phyloP scores from a whole-genome alignment of 2,329 filamentous ascomycete species.

The Colletotrichum eremochloae region DNA sequence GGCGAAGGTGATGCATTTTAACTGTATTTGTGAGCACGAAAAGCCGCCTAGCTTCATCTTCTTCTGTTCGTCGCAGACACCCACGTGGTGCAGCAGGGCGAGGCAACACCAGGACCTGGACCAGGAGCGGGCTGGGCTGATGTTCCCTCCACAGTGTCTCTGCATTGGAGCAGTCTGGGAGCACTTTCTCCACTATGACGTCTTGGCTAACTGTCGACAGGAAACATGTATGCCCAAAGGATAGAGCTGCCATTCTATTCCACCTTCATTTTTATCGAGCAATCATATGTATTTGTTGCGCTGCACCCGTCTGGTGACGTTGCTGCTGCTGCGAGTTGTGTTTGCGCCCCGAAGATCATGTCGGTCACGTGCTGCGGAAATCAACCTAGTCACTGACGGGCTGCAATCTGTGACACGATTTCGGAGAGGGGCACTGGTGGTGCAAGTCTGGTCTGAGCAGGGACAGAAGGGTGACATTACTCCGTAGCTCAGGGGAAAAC shows the following conservation, averaged over 20 bases:
- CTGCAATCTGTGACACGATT: background rate
- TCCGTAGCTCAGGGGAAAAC: constrained; percentile 2
- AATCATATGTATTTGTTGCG: background rate
- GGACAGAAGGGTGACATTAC: background rate
- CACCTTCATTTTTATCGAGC: background rate
- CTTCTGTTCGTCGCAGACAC: background rate
- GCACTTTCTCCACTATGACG: constrained; percentile 33
- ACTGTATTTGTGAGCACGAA: constrained; percentile 14
- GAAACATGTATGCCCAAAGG: background rate
- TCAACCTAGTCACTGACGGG: background rate
- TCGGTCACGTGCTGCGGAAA: background rate
- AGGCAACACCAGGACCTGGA: background rate
- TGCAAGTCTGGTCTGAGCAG: background rate
- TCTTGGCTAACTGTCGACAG: constrained; percentile 5
- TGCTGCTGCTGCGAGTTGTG: background rate
- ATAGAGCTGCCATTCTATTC: background rate
- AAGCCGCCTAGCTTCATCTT: constrained; percentile 1
- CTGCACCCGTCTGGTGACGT: background rate
- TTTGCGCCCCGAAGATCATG: background rate
- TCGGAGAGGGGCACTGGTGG: background rate
- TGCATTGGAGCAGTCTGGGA: constrained; percentile 22
- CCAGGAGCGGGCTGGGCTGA: background rate
- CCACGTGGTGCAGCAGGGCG: background rate
- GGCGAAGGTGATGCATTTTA: constrained; percentile 13
- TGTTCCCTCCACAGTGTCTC: constrained; percentile 30